Evolutionary conservation across 768 basidiomycete genomes (phyloP).

Genomic region (Trametes cinnabarina): DNA sequence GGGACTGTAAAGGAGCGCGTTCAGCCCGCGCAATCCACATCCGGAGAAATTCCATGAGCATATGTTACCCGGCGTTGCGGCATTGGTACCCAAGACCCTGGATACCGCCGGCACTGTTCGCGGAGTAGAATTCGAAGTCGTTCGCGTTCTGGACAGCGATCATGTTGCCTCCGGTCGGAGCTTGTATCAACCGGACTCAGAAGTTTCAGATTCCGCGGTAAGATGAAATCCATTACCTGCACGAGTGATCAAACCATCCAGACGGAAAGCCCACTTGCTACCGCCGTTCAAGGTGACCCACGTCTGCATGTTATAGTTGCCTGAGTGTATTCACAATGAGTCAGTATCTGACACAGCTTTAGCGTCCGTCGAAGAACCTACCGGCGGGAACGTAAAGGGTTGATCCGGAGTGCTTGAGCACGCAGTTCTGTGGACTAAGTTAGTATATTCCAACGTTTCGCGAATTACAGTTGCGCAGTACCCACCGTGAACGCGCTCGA

Average conservation of each 20-base stretch:
- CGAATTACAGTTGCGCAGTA: neutral
- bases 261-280: constrained; percentile 29
- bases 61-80: constrained; percentile 29
- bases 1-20: constrained; percentile 10
- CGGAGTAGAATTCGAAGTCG: constrained; percentile 33
- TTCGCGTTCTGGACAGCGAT: constrained; percentile 30
- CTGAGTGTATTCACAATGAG: neutral
- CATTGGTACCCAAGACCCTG: constrained; percentile 32
- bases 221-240: no score
- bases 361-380: neutral
- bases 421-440: constrained; percentile 21
- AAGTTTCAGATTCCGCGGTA: no score
- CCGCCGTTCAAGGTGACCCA: constrained; percentile 31
- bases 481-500: constrained; percentile 25
- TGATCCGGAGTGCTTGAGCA: constrained; percentile 24
- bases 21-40: neutral
- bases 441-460: no score
- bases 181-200: neutral
- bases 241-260: constrained; percentile 33
- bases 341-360: neutral
- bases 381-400: constrained; percentile 29
- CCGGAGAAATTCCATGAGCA: neutral
- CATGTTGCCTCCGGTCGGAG: constrained; percentile 31
- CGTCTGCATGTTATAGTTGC: constrained; percentile 30
- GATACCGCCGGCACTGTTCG: constrained; percentile 30